These are phyloP conservation scores for Skeletonema menzelii DNA, from an alignment of 108 stramenopile species.

Conservation along the genomic window DNA sequence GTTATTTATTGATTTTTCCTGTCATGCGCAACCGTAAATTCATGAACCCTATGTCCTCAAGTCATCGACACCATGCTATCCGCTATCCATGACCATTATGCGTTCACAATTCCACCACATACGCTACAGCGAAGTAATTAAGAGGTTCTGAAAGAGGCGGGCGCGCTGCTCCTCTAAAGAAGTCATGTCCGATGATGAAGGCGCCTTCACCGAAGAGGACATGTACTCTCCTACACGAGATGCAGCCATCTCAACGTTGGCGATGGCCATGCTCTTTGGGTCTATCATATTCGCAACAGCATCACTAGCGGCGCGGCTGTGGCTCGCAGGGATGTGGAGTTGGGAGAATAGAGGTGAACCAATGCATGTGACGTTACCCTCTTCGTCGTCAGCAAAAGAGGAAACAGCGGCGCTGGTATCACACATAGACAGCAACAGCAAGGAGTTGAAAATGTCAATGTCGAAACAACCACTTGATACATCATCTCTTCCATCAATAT, in stretches of 20 bases:
- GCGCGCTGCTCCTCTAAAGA: not conserved
- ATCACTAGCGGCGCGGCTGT: constrained; percentile 52
- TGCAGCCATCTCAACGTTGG: constrained; percentile 54
- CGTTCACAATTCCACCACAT: too few relatives aligned
- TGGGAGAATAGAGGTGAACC: constrained; percentile 49
- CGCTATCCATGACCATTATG: too few relatives aligned
- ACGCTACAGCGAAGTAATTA: too few relatives aligned
- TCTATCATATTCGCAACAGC: constrained; percentile 69
- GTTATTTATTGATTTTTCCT: too few relatives aligned
- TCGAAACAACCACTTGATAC: constrained; percentile 56
- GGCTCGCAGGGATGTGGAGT: constrained; percentile 51
- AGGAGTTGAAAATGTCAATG: constrained; percentile 15
- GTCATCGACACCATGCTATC: too few relatives aligned
- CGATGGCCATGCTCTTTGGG: constrained; percentile 79
- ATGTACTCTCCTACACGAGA: constrained; percentile 23
- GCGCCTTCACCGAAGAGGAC: not conserved
- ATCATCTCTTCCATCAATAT: constrained; percentile 63
- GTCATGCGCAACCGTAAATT: too few relatives aligned
- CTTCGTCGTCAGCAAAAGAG: not conserved
- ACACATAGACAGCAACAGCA: not conserved
- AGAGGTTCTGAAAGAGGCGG: too few relatives aligned
- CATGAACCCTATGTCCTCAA: too few relatives aligned
- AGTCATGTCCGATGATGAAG: not conserved
- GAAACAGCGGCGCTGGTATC: not conserved
- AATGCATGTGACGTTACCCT: constrained; percentile 8